Conservation (phyloP, 441 rosid species). For the Gossypium schwendimanii region DNA sequence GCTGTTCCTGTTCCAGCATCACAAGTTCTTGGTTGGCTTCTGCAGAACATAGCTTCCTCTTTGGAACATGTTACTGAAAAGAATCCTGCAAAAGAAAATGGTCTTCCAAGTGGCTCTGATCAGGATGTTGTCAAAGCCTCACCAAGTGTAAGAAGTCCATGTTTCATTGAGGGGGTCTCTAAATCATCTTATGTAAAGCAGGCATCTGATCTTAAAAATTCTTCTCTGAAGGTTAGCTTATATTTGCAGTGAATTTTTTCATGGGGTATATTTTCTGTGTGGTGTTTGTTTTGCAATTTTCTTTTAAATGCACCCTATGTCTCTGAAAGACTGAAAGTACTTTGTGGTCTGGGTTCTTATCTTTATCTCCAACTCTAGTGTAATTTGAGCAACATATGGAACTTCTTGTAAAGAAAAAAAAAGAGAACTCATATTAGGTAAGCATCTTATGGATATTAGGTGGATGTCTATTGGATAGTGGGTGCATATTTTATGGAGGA, state of each 20-base stretch:
- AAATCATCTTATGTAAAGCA: slow-evolving; percentile 80
- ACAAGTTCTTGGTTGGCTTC: slow-evolving; percentile 90
- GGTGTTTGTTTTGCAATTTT: not conserved
- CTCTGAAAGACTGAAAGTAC: not conserved
- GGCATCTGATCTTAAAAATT: slow-evolving; percentile 80
- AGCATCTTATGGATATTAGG: not conserved
- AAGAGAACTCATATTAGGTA: not conserved
- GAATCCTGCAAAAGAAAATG: slow-evolving; percentile 81
- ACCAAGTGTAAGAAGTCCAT: slow-evolving; percentile 53
- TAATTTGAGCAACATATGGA: not conserved
- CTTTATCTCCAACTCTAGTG: not conserved
- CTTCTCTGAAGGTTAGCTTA: slow-evolving; percentile 77
- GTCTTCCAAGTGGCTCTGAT: slow-evolving; percentile 60
- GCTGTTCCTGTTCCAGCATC: slow-evolving; percentile 85
- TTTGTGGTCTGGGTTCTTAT: not conserved
- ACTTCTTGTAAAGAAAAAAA: not conserved
- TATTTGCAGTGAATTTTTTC: not conserved
- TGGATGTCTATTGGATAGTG: not conserved
- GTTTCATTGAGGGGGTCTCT: slow-evolving; percentile 89
- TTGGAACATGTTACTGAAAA: slow-evolving; percentile 75
- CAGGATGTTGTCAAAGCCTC: slow-evolving; percentile 69
- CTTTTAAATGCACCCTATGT: not conserved
- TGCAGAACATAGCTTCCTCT: slow-evolving; percentile 66
- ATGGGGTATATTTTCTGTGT: not conserved
- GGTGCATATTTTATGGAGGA: not conserved